Evolutionary conservation across 2,329 filamentous ascomycete species (phyloP).

Genomic region (Dactylellina haptotyla): DNA sequence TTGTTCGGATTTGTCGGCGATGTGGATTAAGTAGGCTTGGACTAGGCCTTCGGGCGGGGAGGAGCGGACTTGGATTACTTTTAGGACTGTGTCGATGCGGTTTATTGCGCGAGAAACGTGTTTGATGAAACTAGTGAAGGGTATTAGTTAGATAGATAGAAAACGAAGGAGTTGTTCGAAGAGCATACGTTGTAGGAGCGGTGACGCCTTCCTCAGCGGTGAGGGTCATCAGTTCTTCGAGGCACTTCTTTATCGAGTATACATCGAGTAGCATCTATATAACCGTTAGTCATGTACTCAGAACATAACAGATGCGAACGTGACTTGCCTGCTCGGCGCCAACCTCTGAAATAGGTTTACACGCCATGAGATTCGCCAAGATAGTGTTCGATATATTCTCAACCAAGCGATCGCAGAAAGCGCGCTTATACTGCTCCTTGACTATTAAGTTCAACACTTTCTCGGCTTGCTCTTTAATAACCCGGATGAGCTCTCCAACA

Average conservation of each 20-base stretch:
- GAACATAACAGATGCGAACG: neutral
- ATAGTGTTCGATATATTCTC: conserved; percentile 84
- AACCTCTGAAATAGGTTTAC: conserved; percentile 88
- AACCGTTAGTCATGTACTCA: neutral
- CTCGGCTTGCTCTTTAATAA: conserved; percentile 75
- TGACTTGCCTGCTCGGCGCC: conserved; percentile 83
- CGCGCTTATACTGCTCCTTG: conserved; percentile 92
- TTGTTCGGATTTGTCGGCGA: conserved; percentile 88
- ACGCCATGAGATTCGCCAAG: conserved; percentile 82
- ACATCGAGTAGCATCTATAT: conserved; percentile 90
- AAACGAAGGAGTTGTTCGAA: conserved; percentile 47
- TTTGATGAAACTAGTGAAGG: conserved; percentile 73
- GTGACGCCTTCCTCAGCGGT: conserved; percentile 69
- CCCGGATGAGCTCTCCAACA: conserved; percentile 80
- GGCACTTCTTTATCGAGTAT: conserved; percentile 84
- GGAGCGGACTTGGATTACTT: conserved; percentile 92
- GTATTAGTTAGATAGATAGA: conserved; percentile 39
- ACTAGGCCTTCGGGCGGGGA: conserved; percentile 92
- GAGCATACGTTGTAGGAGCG: conserved; percentile 65
- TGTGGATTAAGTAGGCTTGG: conserved; percentile 96
- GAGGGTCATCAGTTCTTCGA: conserved; percentile 75
- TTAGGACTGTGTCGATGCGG: conserved; percentile 89
- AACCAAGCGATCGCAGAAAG: conserved; percentile 95
- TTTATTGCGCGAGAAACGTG: conserved; percentile 84
- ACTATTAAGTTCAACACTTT: conserved; percentile 81